Percentiles rank a stretch among this genome's conserved stretches.
These are phyloP conservation scores for Amanita brunnescens DNA, from an alignment of 768 basidiomycete genomes.

Conservation along the genomic window DNA sequence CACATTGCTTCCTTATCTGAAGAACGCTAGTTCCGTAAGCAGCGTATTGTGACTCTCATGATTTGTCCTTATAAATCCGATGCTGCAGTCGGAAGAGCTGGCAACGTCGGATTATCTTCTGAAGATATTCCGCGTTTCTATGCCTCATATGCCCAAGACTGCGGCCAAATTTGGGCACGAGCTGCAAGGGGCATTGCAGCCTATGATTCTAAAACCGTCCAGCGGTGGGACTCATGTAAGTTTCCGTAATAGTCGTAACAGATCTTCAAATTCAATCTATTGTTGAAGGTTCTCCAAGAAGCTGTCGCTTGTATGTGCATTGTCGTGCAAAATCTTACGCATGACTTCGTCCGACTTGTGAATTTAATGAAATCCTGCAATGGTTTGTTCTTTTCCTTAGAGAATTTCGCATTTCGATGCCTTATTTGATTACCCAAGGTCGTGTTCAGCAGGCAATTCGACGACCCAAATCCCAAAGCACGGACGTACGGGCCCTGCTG, in stretches of 20 bases:
- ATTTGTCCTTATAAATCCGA: background rate
- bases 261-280: background rate
- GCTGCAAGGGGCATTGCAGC: constrained; percentile 71
- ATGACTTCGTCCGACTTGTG: constrained; percentile 72
- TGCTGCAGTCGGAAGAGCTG: constrained; percentile 70
- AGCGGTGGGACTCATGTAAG: constrained; percentile 55
- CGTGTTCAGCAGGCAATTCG: constrained; percentile 54
- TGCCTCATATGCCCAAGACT: constrained; percentile 86
- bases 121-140: constrained; percentile 76
- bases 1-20: constrained; percentile 84
- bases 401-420: background rate
- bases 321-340: constrained; percentile 77
- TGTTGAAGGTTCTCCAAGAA: constrained; percentile 72
- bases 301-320: constrained; percentile 88
- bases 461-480: constrained; percentile 30
- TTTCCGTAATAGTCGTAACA: constrained; percentile 1
- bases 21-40: constrained; percentile 67
- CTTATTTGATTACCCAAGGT: constrained; percentile 24
- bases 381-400: constrained; percentile 31
- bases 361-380: constrained; percentile 83
- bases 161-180: constrained; percentile 84
- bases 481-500: constrained; percentile 45
- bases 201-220: constrained; percentile 87
- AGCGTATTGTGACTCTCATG: background rate
- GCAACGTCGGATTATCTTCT: constrained; percentile 79